Evolutionary conservation across 768 basidiomycete genomes (phyloP), one percentile per base, ranked within the genome.

Genomic region (Pleurotus sapidus): DNA sequence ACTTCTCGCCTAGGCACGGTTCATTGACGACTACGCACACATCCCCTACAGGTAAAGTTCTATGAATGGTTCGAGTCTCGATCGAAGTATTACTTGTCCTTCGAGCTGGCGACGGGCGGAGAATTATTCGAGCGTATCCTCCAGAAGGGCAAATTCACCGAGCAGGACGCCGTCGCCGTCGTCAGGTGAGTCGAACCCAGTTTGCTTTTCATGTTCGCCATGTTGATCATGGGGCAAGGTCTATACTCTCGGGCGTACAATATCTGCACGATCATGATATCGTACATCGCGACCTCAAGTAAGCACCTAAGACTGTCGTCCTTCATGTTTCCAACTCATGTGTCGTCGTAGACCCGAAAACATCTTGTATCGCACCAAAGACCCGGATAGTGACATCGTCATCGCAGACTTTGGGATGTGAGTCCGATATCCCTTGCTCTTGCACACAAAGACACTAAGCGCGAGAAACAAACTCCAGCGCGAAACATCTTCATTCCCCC

Each of bases 351-450:
- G 90, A 69, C 97, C 97, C 0, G 97, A 99, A 72, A 98, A 98
- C 68, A 95, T 99, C 58, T 78, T 99, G 3, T 98, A 93, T 68
- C 85, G 91, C 40, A 92, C 90, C 4, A 85, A 78, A 61, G 88
- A 84, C 2, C 67, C 78, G 8, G 78, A 88, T 15, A 92, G 91
- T n/a, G 89, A 89, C 61, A 81, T 98, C 49, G 95, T 99, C 57
- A 94, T 98, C 43, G 95, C 86, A 5, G 97, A 98, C 71, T 99
- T 99, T 66, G 97, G 97, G 62, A 98, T 99, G 92, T 93, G 63
- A 15, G 87, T 72, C 25, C 15, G 43, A 20, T 17, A 12, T 24
- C 25, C 30, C 1, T 34, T 34, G 30, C 11, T 9, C 11, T 3
- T 34, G 8, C 30, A 11, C 1, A 34, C 30, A 9, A 34, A 1